Evolutionary conservation across 306 rosid species (phyloP).

Genomic region (Mucuna pruriens): DNA sequence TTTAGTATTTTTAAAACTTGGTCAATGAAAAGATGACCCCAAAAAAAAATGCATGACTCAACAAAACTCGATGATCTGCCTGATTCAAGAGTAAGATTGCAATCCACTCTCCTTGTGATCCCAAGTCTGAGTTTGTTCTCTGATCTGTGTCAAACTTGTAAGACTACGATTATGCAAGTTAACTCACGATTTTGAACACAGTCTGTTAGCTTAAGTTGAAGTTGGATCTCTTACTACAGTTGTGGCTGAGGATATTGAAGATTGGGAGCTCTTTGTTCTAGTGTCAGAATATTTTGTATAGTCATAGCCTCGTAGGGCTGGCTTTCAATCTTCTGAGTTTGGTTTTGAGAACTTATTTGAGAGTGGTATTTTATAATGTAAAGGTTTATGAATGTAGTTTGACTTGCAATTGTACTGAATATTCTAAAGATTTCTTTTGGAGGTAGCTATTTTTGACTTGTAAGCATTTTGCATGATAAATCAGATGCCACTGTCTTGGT

Average conservation of each 20-base stretch:
- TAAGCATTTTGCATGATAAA: constrained; percentile 15
- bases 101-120: no score
- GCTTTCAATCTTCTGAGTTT: neutral
- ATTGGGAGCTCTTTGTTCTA: constrained; percentile 4
- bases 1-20: no score
- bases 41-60: no score
- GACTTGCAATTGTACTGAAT: neutral
- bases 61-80: no score
- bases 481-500: neutral
- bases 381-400: constrained; percentile 12
- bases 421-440: constrained; percentile 13
- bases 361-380: neutral
- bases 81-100: no score
- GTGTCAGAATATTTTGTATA: constrained; percentile 16
- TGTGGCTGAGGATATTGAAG: neutral
- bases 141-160: no score
- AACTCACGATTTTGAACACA: no score
- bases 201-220: constrained; percentile 11
- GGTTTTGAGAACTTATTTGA: neutral
- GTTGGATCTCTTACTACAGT: neutral
- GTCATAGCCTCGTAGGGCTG: constrained; percentile 7
- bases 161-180: no score
- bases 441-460: neutral
- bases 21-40: no score
- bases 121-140: no score